Evolutionary conservation across 208 protist genomes (phyloP).

Genomic region (Trichomonas vaginalis): DNA sequence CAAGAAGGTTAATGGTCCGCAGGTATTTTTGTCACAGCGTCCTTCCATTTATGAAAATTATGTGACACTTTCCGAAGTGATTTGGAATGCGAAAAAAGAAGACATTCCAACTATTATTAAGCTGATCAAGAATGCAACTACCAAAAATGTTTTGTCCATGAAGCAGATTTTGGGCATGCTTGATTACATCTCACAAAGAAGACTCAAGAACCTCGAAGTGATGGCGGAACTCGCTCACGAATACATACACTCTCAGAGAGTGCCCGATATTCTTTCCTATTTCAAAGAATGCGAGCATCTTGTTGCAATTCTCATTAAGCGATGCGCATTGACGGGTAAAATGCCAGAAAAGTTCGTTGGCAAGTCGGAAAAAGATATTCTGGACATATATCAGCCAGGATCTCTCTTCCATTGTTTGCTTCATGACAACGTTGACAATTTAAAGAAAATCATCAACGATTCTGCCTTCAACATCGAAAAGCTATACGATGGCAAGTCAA

Average conservation of each 20-base stretch:
- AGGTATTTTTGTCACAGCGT: neutral
- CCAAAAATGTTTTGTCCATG: neutral
- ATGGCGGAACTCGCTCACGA: neutral
- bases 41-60: neutral
- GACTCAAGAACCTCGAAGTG: neutral
- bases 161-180: neutral
- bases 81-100: neutral
- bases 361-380: neutral
- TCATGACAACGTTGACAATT: neutral
- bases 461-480: neutral
- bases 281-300: neutral
- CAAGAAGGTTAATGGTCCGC: neutral
- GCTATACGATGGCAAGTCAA: neutral
- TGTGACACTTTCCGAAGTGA: neutral
- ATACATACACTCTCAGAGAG: neutral
- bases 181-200: neutral
- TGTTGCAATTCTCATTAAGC: neutral
- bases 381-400: neutral
- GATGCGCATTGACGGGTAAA: neutral
- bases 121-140: neutral
- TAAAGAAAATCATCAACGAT: neutral
- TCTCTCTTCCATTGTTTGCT: neutral
- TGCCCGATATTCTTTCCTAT: neutral
- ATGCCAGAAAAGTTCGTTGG: neutral
- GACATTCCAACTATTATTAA: neutral